Conservation (phyloP, 164 flowering plant genomes). For the Aristolochia contorta region DNA sequence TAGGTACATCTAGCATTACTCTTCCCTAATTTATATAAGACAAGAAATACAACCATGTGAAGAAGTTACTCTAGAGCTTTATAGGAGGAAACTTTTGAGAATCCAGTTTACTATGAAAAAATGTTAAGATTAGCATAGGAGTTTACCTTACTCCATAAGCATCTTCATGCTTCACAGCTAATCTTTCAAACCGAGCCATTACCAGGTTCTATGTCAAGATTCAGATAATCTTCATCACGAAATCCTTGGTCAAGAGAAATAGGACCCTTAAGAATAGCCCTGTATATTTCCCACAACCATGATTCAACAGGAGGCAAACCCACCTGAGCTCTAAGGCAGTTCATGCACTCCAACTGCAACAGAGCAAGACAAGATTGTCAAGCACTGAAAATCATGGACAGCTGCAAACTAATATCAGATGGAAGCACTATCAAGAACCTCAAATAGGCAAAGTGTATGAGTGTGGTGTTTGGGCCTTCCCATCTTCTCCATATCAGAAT, state of each 20-base stretch:
- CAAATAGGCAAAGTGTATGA: constrained; percentile 24
- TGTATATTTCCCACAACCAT: constrained; percentile 59
- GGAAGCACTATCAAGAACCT: constrained; percentile 29
- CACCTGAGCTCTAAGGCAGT: constrained; percentile 55
- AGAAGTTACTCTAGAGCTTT: too few relatives aligned
- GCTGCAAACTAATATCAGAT: background rate
- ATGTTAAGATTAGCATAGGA: too few relatives aligned
- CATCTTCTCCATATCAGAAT: constrained; percentile 36
- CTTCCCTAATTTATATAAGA: too few relatives aligned
- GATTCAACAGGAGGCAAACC: constrained; percentile 36
- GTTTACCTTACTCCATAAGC: too few relatives aligned
- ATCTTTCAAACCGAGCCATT: too few relatives aligned
- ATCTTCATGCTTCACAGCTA: too few relatives aligned
- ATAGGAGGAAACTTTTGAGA: too few relatives aligned
- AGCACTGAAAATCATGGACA: background rate
- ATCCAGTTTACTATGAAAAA: too few relatives aligned
- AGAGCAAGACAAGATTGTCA: background rate
- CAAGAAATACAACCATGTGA: too few relatives aligned
- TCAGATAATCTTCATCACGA: constrained; percentile 39
- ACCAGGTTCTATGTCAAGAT: too few relatives aligned
- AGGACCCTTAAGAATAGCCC: constrained; percentile 16
- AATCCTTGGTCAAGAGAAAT: constrained; percentile 29
- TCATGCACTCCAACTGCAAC: constrained; percentile 56
- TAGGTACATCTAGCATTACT: too few relatives aligned
- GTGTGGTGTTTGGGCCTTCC: constrained; percentile 58